These are phyloP conservation scores for Hydnomerulius pinastri DNA, from an alignment of 768 basidiomycete species.

Conservation along the genomic window DNA sequence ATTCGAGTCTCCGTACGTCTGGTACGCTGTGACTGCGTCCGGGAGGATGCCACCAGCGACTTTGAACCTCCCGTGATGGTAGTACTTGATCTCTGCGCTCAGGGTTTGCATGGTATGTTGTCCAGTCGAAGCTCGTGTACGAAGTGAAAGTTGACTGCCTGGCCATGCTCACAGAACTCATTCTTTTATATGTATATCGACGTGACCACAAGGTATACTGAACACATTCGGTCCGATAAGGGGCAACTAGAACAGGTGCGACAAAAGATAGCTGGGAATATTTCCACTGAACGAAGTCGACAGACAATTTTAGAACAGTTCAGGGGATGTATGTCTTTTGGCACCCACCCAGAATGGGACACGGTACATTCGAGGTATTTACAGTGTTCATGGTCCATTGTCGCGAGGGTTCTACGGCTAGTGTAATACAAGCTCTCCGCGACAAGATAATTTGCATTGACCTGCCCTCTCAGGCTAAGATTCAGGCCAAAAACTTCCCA, in stretches of 20 bases:
- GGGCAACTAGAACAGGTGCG: background rate
- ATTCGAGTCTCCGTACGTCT: conserved; percentile 52
- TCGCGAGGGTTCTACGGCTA: background rate
- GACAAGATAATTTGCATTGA: background rate
- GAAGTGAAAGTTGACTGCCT: background rate
- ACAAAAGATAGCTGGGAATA: background rate
- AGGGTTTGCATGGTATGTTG: conserved; percentile 10
- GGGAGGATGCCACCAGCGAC: conserved; percentile 55
- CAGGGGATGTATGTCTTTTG: background rate
- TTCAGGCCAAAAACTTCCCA: conserved; percentile 15
- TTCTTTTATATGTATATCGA: conserved; percentile 8
- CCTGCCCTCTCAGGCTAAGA: background rate
- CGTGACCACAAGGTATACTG: background rate
- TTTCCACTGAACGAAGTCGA: background rate
- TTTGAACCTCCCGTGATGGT: conserved; percentile 57
- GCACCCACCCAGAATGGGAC: background rate
- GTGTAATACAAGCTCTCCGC: background rate
- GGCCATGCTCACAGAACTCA: background rate
- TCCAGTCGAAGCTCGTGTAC: background rate
- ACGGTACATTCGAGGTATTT: background rate
- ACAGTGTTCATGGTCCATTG: background rate
- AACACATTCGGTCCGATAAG: background rate
- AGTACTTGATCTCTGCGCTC: conserved; percentile 39
- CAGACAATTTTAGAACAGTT: background rate
- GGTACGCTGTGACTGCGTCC: conserved; percentile 58